These are phyloP conservation scores for Leccinum imitatum DNA, from an alignment of 768 basidiomycete genomes.

Conservation along the genomic window DNA sequence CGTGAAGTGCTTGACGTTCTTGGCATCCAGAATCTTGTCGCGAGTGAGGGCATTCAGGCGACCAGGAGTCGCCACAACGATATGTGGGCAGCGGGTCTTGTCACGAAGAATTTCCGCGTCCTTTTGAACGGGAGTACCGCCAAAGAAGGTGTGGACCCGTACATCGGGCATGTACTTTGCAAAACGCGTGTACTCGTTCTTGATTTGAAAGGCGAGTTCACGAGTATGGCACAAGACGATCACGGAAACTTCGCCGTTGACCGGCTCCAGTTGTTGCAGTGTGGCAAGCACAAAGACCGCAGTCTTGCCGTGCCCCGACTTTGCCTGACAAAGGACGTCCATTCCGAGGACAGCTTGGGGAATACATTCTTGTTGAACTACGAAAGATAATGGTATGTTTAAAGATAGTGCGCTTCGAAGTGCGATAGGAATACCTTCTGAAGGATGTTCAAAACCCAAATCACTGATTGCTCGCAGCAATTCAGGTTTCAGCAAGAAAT, in stretches of 20 bases:
- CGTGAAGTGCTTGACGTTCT: constrained; percentile 98
- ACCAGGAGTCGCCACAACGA: constrained; percentile 97
- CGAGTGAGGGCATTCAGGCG: constrained; percentile 93
- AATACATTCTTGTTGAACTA: constrained; percentile 99
- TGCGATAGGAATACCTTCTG: constrained; percentile 68
- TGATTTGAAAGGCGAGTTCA: constrained; percentile 99
- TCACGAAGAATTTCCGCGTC: constrained; percentile 92
- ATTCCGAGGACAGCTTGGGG: constrained; percentile 99
- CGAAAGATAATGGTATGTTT: not conserved
- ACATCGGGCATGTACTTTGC: constrained; percentile 99
- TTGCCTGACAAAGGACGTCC: constrained; percentile 99
- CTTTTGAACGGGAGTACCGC: constrained; percentile 91
- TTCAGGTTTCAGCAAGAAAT: constrained; percentile 98
- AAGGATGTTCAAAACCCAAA: constrained; percentile 99
- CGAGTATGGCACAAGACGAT: constrained; percentile 98
- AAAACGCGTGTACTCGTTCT: constrained; percentile 99
- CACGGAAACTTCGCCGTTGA: constrained; percentile 96
- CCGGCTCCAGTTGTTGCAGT: constrained; percentile 96
- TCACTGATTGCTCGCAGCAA: constrained; percentile 96
- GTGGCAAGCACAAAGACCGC: constrained; percentile 98
- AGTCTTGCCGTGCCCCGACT: constrained; percentile 98
- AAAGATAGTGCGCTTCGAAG: not conserved
- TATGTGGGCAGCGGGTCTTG: constrained; percentile 97
- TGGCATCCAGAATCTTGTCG: constrained; percentile 93
- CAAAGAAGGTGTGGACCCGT: constrained; percentile 96